Evolutionary conservation across 305 asterid genomes (phyloP).

Genomic region (Rubia occidens): DNA sequence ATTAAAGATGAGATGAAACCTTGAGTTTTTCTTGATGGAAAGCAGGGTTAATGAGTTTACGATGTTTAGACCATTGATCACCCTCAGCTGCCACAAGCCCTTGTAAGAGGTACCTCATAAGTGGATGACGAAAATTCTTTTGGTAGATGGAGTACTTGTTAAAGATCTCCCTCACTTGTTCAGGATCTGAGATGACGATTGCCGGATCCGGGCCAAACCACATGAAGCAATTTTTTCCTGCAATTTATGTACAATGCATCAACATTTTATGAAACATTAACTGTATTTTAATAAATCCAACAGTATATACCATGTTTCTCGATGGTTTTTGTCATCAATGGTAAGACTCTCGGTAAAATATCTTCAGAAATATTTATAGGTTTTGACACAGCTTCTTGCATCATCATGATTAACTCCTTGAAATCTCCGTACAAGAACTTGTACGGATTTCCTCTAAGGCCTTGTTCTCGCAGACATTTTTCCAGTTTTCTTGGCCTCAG

Average conservation of each 20-base stretch:
- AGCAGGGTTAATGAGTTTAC: constrained; percentile 11
- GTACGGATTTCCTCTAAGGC: constrained; percentile 44
- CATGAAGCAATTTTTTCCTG: constrained; percentile 5
- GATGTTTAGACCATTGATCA: constrained; percentile 9
- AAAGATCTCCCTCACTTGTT: constrained; percentile 2
- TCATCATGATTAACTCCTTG: constrained; percentile 20
- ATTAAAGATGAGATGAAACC: not conserved
- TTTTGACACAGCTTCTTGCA: constrained; percentile 18
- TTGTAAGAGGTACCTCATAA: constrained; percentile 6
- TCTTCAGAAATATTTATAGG: constrained; percentile 24
- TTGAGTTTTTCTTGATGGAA: constrained; percentile 12
- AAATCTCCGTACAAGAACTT: constrained; percentile 35
- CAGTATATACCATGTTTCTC: constrained; percentile 29
- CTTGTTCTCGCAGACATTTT: constrained; percentile 36
- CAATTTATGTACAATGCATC: not conserved
- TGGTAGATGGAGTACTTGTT: constrained; percentile 1
- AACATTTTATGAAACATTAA: not conserved
- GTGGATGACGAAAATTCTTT: constrained; percentile 6
- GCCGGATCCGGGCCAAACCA: constrained; percentile 13
- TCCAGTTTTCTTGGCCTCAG: constrained; percentile 35
- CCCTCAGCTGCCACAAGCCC: constrained; percentile 7
- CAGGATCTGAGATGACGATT: constrained; percentile 7
- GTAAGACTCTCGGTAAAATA: constrained; percentile 19
- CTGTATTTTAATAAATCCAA: not conserved
- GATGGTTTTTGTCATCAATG: constrained; percentile 19